Evolutionary conservation across 805 yeast species (phyloP).

Genomic region (Hagleromyces aurorensis): DNA sequence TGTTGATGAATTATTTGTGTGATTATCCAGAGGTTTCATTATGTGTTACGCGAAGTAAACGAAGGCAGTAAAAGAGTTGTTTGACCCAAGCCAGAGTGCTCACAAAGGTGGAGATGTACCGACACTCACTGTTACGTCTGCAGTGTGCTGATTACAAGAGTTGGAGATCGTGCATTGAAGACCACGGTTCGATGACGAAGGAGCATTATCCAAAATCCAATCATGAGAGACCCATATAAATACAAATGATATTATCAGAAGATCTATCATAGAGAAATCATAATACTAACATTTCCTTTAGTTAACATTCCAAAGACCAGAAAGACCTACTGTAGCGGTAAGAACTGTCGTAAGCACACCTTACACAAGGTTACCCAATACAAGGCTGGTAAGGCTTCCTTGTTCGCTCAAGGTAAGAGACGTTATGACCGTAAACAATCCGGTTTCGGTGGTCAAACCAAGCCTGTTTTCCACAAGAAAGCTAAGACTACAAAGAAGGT

Average conservation of each 20-base stretch:
- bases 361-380: slow-evolving; percentile 99
- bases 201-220: no score
- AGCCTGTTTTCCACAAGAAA: slow-evolving; percentile 99
- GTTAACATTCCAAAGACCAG: slow-evolving; percentile 99
- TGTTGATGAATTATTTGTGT: no score
- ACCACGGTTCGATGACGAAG: no score
- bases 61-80: no score
- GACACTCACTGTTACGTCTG: not conserved
- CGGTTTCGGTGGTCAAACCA: slow-evolving; percentile 99
- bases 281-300: slow-evolving; percentile 27
- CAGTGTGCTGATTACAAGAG: not conserved
- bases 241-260: slow-evolving; percentile 1
- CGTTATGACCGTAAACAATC: slow-evolving; percentile 99
- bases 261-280: not conserved
- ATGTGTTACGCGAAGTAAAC: no score
- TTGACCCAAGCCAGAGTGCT: no score
- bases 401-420: slow-evolving; percentile 99
- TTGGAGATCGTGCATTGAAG: no score
- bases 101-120: no score
- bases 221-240: no score
- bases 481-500: slow-evolving; percentile 99
- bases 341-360: slow-evolving; percentile 98
- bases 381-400: slow-evolving; percentile 99
- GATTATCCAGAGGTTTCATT: no score
- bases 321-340: slow-evolving; percentile 99